These are phyloP conservation scores for Penicillium aurantiogriseum DNA, from an alignment of 2,329 filamentous ascomycete genomes.

Conservation along the genomic window DNA sequence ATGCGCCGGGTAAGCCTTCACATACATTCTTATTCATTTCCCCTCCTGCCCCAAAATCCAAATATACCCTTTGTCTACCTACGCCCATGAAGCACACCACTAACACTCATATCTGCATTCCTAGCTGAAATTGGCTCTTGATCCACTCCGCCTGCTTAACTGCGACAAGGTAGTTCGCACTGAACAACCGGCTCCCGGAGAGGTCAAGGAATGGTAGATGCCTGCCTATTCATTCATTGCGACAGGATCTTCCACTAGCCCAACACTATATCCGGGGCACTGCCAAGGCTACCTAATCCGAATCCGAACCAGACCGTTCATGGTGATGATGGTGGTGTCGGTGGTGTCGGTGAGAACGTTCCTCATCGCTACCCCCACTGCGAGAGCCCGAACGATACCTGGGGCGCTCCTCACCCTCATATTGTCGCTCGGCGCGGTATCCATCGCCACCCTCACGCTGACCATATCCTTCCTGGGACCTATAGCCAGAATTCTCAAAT, in stretches of 20 bases:
- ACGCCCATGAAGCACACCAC: conserved; percentile 5
- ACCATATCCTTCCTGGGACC: conserved; percentile 17
- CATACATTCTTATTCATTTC: background rate
- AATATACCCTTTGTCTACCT: background rate
- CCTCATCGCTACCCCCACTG: conserved; percentile 19
- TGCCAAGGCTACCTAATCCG: background rate
- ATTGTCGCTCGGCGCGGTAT: conserved; percentile 21
- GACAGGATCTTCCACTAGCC: background rate
- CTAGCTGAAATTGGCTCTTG: conserved; percentile 63
- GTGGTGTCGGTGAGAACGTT: conserved; percentile 18
- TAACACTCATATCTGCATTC: conserved; percentile 16
- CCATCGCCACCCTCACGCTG: conserved; percentile 22
- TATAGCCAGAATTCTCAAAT: conserved; percentile 14
- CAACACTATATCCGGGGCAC: background rate
- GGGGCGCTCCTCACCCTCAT: conserved; percentile 24
- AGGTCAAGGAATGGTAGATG: conserved; percentile 48
- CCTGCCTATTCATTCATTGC: background rate
- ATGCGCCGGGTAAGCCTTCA: conserved; percentile 59
- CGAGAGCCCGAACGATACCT: conserved; percentile 23
- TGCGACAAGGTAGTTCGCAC: conserved; percentile 65
- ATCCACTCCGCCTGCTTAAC: conserved; percentile 64
- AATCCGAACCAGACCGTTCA: conserved; percentile 21
- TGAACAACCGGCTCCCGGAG: conserved; percentile 49
- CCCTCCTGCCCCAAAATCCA: background rate
- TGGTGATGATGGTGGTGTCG: conserved; percentile 15